Evolutionary conservation across 2,329 filamentous ascomycete species (phyloP).

Genomic region (Arthrobotrys megalospora): DNA sequence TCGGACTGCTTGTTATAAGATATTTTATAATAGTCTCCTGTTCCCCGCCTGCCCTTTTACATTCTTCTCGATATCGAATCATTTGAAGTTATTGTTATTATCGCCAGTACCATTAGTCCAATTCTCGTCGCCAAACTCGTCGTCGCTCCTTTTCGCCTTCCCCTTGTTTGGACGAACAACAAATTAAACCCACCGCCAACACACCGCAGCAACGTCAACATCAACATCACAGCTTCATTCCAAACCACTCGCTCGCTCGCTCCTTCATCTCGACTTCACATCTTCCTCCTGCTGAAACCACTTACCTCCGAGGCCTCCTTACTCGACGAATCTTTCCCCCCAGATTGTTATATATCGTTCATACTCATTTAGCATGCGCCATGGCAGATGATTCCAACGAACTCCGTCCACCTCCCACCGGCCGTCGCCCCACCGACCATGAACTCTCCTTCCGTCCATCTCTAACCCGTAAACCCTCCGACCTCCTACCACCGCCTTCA

Average conservation of each 20-base stretch:
- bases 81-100: not conserved
- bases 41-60: not conserved
- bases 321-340: constrained; percentile 3
- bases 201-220: not conserved
- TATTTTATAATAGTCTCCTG: constrained; percentile 1
- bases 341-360: not conserved
- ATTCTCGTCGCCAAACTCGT: constrained; percentile 13
- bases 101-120: not conserved
- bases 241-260: not conserved
- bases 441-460: constrained; percentile 52
- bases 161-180: constrained; percentile 10
- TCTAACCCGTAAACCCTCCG: constrained; percentile 54
- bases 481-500: constrained; percentile 46
- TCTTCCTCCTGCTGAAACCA: not conserved
- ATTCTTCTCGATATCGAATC: not conserved
- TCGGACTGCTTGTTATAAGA: not conserved
- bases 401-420: constrained; percentile 38
- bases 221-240: not conserved
- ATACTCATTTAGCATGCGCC: constrained; percentile 41
- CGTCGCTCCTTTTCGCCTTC: constrained; percentile 28
- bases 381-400: constrained; percentile 59
- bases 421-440: constrained; percentile 53
- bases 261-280: not conserved
- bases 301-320: constrained; percentile 25
- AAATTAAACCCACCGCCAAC: constrained; percentile 9